Base-by-base conservation (phyloP, 352 stramenopile species). In the Globisporangium recalcitrans region DNA sequence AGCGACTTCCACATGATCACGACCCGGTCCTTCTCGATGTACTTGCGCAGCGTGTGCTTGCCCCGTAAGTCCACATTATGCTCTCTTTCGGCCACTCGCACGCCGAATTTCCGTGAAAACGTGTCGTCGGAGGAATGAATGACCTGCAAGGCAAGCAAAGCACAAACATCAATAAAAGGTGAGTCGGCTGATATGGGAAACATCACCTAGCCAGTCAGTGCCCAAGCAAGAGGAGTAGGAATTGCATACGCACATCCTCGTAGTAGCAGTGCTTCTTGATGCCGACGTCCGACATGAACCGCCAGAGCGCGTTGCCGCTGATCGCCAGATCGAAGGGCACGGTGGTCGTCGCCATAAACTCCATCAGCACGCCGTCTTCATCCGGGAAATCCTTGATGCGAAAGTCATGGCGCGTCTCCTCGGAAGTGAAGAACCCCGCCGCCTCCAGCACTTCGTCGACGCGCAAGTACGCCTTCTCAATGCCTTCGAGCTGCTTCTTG, bases 1-100 rank as follows among this genome's bases (percentile, higher is more conserved):
- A 80, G 52, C 64, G 74, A 80, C 54, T 69, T 80, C 77, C 73
- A 84, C 54, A 81, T 76, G 6, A 84, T 60, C 27, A 82, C 58
- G 24, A 75, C 46, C 11, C 66, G 59, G 44, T 75, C 54, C 0
- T 57, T 60, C 16, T 69, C 60, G 6, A 72, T 58, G 42, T 71
- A 84, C 24, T 68, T 75, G 1, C 77, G 77, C 36, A 80, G 55
- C 10, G 71, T 81, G 36, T 81, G 62, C 36, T 82, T 78, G 16
- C 71, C 74, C 6, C 72, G 68, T 19, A 87, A 62, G 13, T 82
- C 65, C 1, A 75, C 70, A 11, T 67, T 49, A 21, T 78, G 68
- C 16, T 38, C 55, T 13, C 42, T 6, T 14, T 68, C 62, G 26
- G 8, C 7, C 46, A 59, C 16, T 0, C 53, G 48, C 31, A 68